Base-by-base conservation (phyloP, 2,329 filamentous ascomycete species). In the Cladophialophora immunda region DNA sequence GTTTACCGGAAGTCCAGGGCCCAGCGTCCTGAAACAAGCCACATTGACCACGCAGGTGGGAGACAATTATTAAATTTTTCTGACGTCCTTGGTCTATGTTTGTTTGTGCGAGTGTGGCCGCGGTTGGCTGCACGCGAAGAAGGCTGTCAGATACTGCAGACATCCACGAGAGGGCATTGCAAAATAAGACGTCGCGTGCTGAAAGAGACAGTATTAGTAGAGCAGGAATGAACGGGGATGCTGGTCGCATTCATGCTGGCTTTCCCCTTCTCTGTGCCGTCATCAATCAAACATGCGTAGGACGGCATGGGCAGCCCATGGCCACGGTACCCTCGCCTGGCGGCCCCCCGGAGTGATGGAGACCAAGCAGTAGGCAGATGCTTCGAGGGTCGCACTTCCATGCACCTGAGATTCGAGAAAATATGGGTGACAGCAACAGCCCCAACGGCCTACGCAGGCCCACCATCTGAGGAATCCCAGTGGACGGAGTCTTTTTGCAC, bases 21-120 rank as follows among this genome's bases (percentile, higher is more conserved):
- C 45, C 58, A 61, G 58, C 58, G 52, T 61, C 58, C 64, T 69
- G 67, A 69, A 69, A 69, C 67, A 67, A 65, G 66, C 66, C 66
- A 60, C 66, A 60, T 52, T 61, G 57, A 61, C 45, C 60, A 55
- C 9, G 34, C n/a, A 56, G 50, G 36, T 45, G 60, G 60, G 50
- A 62, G 41, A 54, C 45, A 53, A 32, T 55, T 36, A 36, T 45
- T 36, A 55, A 34, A 22, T 57, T 29, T 56, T 61, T 65, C 66
- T 68, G 63, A 66, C 67, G 41, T 61, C 47, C 29, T 27, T 53
- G 22, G 45, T 25, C 13, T 25, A 52, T 59, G 29, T 53, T 41
- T 34, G 27, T 54, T 66, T 68, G 67, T 68, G 58, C 67, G 67
- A 68, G 63, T 64, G 36, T 59, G 54, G 47, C 47, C 65, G 32